Percentiles rank a stretch among this genome's conserved stretches.
phyloP scores from a whole-genome alignment of 192 early-diverging fungal species.

The Entomortierella lignicola region DNA sequence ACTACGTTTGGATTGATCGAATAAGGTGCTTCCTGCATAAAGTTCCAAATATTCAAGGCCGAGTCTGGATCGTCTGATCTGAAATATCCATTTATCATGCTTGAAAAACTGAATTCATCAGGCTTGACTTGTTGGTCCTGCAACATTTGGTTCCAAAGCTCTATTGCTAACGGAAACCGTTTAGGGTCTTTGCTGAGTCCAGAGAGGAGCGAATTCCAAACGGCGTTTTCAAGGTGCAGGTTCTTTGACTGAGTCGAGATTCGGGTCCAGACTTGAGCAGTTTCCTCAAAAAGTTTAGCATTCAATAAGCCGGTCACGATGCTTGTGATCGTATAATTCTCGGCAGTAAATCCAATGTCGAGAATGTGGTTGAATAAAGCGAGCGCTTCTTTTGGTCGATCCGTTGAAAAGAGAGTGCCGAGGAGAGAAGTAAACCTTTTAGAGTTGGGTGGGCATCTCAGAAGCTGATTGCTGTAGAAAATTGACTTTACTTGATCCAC shows the following conservation, averaged over 20 bases:
- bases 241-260: not conserved
- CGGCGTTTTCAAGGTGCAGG: not conserved
- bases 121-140: slow-evolving; percentile 10
- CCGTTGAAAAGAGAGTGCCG: not conserved
- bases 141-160: slow-evolving; percentile 20
- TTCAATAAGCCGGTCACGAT: slow-evolving; percentile 33
- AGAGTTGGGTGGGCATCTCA: slow-evolving; percentile 22
- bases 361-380: slow-evolving; percentile 30
- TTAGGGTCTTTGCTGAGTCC: slow-evolving; percentile 20
- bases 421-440: slow-evolving; percentile 27
- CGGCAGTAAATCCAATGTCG: slow-evolving; percentile 28
- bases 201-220: slow-evolving; percentile 33
- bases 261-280: slow-evolving; percentile 9
- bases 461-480: slow-evolving; percentile 2
- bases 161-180: slow-evolving; percentile 5
- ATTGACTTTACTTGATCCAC: slow-evolving; percentile 17
- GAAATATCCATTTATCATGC: slow-evolving; percentile 37
- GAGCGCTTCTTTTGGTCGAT: slow-evolving; percentile 16
- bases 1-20: slow-evolving; percentile 12
- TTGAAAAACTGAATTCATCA: slow-evolving; percentile 30
- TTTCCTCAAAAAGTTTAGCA: slow-evolving; percentile 17
- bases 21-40: slow-evolving; percentile 24
- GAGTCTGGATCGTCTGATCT: slow-evolving; percentile 10
- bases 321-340: slow-evolving; percentile 11
- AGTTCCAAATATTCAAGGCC: slow-evolving; percentile 25